Percentiles rank a stretch among this genome's conserved stretches.
Evolutionary conservation across 1,284 basidiomycete species (phyloP).

Genomic region (Agroathelia rolfsii): DNA sequence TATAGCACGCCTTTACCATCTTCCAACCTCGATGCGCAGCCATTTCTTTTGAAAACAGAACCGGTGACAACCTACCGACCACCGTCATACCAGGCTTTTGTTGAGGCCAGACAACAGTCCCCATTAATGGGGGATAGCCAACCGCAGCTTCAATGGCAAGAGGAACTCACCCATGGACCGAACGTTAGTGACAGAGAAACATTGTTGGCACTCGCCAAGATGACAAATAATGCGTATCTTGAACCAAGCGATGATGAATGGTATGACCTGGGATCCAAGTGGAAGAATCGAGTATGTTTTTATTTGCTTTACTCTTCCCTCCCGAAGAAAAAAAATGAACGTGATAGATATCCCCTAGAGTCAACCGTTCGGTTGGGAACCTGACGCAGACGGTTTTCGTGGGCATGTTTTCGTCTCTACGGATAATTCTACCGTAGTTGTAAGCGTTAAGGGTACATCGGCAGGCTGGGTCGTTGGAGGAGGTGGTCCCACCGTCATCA

Average conservation of each 20-base stretch:
- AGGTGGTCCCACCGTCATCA: conserved; percentile 47
- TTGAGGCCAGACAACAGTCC: conserved; percentile 43
- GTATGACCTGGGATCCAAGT: conserved; percentile 61
- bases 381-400: conserved; percentile 76
- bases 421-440: conserved; percentile 79
- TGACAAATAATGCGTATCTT: conserved; percentile 80
- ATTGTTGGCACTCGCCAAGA: conserved; percentile 75
- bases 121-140: conserved; percentile 37
- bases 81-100: conserved; percentile 36
- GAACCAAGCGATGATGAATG: conserved; percentile 49
- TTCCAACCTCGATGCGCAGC: no score
- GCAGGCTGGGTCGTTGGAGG: conserved; percentile 70
- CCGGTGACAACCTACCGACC: conserved; percentile 56
- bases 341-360: conserved; percentile 29
- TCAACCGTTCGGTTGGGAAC: conserved; percentile 83
- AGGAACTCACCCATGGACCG: conserved; percentile 44
- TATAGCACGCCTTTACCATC: no score
- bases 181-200: conserved; percentile 69
- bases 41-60: conserved; percentile 32
- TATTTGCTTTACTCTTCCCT: conserved; percentile 7
- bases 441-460: conserved; percentile 91
- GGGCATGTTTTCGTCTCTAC: conserved; percentile 80
- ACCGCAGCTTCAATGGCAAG: conserved; percentile 40
- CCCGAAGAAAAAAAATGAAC: conserved; percentile 1
- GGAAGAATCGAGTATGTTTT: conserved; percentile 37